phyloP scores from a whole-genome alignment of 148 eudicot species.

The Rhododendron kiyosumense region DNA sequence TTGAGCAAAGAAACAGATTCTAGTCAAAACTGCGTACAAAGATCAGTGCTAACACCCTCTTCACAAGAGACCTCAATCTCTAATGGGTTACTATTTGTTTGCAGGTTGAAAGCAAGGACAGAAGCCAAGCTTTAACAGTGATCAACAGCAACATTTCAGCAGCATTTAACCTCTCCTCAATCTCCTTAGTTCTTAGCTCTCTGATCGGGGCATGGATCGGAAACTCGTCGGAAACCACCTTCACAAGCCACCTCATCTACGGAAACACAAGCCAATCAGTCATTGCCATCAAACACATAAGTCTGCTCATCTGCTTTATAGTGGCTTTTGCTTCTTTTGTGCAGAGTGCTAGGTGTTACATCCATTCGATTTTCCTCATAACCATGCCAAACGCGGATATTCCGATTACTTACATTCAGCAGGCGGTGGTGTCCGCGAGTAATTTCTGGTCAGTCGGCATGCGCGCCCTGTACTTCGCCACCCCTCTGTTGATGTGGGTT shows the following conservation, averaged over 20 bases:
- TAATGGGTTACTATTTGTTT: neutral
- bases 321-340: constrained; percentile 52
- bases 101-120: constrained; percentile 45
- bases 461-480: constrained; percentile 49
- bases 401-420: constrained; percentile 30
- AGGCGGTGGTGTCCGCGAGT: constrained; percentile 27
- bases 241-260: constrained; percentile 37
- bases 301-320: constrained; percentile 45
- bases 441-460: constrained; percentile 49
- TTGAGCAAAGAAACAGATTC: neutral
- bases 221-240: constrained; percentile 22
- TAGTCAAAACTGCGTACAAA: neutral
- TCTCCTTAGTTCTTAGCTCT: constrained; percentile 50
- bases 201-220: constrained; percentile 70
- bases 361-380: constrained; percentile 54
- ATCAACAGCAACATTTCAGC: constrained; percentile 42
- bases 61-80: neutral
- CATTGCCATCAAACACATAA: constrained; percentile 50
- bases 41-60: neutral
- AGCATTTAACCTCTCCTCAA: constrained; percentile 47
- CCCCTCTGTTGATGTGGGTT: constrained; percentile 60
- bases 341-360: constrained; percentile 40
- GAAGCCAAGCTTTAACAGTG: constrained; percentile 42
- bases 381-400: constrained; percentile 56
- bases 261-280: constrained; percentile 51